Percentiles rank a stretch among this genome's conserved stretches.
Evolutionary conservation across 257 asterid species (phyloP).

Genomic region (Solanum corneliomulleri): DNA sequence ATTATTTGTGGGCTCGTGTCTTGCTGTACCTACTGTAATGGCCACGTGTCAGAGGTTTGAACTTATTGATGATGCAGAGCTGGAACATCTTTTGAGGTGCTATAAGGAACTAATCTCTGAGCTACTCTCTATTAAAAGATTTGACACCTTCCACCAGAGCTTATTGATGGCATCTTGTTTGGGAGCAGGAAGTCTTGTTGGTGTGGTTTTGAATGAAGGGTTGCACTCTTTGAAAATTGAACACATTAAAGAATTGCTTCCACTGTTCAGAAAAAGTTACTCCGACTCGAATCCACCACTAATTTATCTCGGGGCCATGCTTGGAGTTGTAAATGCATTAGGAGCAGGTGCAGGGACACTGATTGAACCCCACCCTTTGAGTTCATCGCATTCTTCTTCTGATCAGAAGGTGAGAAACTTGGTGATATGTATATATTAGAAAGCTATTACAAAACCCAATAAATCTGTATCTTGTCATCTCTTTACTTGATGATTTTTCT

Average conservation of each 20-base stretch:
- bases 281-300: conserved; percentile 48
- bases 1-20: conserved; percentile 70
- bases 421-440: not conserved
- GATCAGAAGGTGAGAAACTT: conserved; percentile 39
- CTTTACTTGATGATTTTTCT: not conserved
- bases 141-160: conserved; percentile 48
- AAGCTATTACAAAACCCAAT: not conserved
- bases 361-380: conserved; percentile 15
- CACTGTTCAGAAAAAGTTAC: conserved; percentile 54
- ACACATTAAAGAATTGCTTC: conserved; percentile 41
- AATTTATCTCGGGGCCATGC: conserved; percentile 79
- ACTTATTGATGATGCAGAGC: conserved; percentile 52
- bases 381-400: conserved; percentile 10
- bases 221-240: conserved; percentile 42
- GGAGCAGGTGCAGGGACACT: conserved; percentile 77
- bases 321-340: conserved; percentile 71
- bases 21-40: conserved; percentile 55
- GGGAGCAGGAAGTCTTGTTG: conserved; percentile 77
- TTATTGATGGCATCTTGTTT: conserved; percentile 78
- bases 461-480: not conserved
- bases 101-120: conserved; percentile 47
- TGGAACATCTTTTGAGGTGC: conserved; percentile 38
- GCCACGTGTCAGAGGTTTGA: conserved; percentile 75
- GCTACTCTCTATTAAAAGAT: conserved; percentile 35
- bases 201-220: conserved; percentile 45